Conservation (phyloP, 2,329 filamentous ascomycete genomes). For the Penicillium verrucosum region DNA sequence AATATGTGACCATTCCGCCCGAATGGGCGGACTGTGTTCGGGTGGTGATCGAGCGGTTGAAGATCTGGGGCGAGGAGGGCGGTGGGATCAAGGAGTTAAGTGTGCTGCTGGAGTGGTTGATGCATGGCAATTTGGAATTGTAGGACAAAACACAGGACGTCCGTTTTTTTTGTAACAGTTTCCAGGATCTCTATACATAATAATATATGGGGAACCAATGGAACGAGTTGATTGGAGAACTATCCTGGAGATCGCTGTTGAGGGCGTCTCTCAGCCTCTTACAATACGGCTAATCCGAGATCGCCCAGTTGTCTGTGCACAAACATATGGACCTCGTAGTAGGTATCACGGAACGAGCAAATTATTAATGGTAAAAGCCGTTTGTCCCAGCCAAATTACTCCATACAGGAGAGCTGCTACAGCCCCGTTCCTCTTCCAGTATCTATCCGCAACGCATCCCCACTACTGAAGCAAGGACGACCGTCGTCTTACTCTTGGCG, state of each 20-base stretch:
- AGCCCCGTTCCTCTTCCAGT: not conserved
- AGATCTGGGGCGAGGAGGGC: constrained; percentile 24
- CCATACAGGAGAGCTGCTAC: not conserved
- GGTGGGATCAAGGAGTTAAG: constrained; percentile 24
- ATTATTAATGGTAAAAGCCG: not conserved
- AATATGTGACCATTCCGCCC: constrained; percentile 21
- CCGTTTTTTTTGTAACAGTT: not conserved
- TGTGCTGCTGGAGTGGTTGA: constrained; percentile 23
- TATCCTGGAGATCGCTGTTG: not conserved
- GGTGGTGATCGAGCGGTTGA: constrained; percentile 23
- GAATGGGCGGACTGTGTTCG: constrained; percentile 24
- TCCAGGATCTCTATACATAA: not conserved
- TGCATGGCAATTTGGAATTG: constrained; percentile 18
- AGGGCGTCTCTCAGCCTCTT: not conserved
- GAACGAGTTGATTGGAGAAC: not conserved
- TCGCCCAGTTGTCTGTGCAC: not conserved
- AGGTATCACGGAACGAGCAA: not conserved
- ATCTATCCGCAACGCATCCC: not conserved
- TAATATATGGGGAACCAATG: not conserved
- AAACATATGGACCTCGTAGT: not conserved
- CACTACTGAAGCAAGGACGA: not conserved
- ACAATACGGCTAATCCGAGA: not conserved
- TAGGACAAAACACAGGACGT: not conserved
- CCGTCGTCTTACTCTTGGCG: constrained; percentile 1
- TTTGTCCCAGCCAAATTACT: not conserved